Percentiles rank a stretch among this genome's conserved stretches.
These are phyloP conservation scores for Cutaneotrichosporon cyanovorans DNA, from an alignment of 1,284 basidiomycete genomes.

Conservation along the genomic window DNA sequence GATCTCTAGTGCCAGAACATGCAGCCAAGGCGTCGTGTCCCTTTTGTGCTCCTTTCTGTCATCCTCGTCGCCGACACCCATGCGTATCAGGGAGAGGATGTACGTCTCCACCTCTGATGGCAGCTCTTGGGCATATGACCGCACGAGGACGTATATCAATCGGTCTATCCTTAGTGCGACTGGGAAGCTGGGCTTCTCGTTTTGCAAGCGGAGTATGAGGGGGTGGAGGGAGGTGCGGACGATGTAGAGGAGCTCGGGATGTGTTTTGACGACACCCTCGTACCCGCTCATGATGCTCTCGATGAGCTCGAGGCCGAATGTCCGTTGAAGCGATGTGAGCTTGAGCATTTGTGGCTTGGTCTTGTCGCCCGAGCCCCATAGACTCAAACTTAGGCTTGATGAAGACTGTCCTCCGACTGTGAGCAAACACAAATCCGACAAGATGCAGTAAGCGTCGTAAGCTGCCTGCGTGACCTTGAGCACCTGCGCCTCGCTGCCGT, in stretches of 20 bases:
- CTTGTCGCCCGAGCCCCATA: constrained; percentile 35
- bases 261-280: constrained; percentile 78
- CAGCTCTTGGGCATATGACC: constrained; percentile 79
- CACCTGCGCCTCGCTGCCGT: constrained; percentile 26
- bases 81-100: constrained; percentile 67
- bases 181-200: constrained; percentile 75
- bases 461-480: constrained; percentile 60
- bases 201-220: constrained; percentile 74
- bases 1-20: constrained; percentile 84
- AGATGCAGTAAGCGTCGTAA: constrained; percentile 76
- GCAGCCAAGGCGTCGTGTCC: constrained; percentile 64
- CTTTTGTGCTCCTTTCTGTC: constrained; percentile 23
- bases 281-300: constrained; percentile 97
- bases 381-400: constrained; percentile 15
- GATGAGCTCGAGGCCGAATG: constrained; percentile 89
- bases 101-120: constrained; percentile 76
- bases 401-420: constrained; percentile 43
- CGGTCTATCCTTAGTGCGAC: constrained; percentile 83
- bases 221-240: constrained; percentile 84
- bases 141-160: constrained; percentile 84
- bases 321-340: constrained; percentile 78
- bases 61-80: constrained; percentile 61
- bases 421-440: constrained; percentile 81
- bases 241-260: constrained; percentile 72
- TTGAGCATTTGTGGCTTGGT: constrained; percentile 77